These are phyloP conservation scores for Tylopilus balloui DNA, from an alignment of 768 basidiomycete species.

Conservation along the genomic window DNA sequence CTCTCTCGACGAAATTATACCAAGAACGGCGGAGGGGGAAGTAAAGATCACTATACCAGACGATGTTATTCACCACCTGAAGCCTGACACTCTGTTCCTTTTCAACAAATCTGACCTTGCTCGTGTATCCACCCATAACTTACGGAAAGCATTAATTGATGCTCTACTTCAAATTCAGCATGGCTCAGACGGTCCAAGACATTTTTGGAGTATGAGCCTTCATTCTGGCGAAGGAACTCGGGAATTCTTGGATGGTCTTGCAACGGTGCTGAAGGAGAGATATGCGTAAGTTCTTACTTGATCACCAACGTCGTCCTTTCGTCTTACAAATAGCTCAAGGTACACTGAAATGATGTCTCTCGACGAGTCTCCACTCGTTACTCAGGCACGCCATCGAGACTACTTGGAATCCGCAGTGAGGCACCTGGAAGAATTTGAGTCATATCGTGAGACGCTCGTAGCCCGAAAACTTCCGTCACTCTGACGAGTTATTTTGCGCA, in stretches of 20 bases:
- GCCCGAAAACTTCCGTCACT: background rate
- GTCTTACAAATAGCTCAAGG: slow-evolving; percentile 5
- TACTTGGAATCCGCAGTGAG: slow-evolving; percentile 64
- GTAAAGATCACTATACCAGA: slow-evolving; percentile 37
- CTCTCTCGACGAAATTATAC: slow-evolving; percentile 51
- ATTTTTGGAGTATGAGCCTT: slow-evolving; percentile 62
- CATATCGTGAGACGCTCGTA: slow-evolving; percentile 24
- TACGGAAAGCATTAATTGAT: slow-evolving; percentile 20
- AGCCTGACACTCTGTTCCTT: slow-evolving; percentile 58
- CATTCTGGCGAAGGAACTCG: slow-evolving; percentile 51
- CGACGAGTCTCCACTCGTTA: slow-evolving; percentile 54
- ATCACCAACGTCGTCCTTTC: background rate
- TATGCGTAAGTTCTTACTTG: slow-evolving; percentile 15
- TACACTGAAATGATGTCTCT: slow-evolving; percentile 21
- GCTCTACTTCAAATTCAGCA: slow-evolving; percentile 11
- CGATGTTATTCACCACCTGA: slow-evolving; percentile 47
- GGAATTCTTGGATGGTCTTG: slow-evolving; percentile 58
- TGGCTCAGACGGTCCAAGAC: background rate
- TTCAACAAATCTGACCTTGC: slow-evolving; percentile 76
- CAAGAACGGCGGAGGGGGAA: background rate
- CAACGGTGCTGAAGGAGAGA: slow-evolving; percentile 37
- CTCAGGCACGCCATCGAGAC: slow-evolving; percentile 72
- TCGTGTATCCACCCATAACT: slow-evolving; percentile 2
- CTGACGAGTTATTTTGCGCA: slow-evolving; percentile 23
- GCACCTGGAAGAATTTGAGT: slow-evolving; percentile 29